A percentile compares a stretch with the other conserved stretches of the same genome.
Conservation (phyloP, 1,284 basidiomycete species). For the Rugosomyces carneus region DNA sequence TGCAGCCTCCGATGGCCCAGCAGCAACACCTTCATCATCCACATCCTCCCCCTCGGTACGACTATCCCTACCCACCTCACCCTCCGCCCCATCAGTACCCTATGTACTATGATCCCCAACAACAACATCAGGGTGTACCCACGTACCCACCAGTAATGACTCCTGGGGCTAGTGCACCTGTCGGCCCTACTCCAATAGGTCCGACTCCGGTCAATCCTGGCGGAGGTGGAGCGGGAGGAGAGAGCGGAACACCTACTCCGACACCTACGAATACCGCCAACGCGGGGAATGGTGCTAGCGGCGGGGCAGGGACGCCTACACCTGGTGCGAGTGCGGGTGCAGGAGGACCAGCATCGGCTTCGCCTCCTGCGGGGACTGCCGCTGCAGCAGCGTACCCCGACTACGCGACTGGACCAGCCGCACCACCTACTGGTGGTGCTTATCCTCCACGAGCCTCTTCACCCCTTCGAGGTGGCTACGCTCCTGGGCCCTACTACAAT, state of each 20-base stretch:
- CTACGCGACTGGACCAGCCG: background rate
- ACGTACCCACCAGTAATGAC: background rate
- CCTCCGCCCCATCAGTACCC: slow-evolving; percentile 13
- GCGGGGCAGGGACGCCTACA: background rate
- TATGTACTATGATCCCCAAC: background rate
- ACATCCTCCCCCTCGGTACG: slow-evolving; percentile 11
- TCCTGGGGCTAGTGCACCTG: background rate
- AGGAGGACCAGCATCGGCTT: background rate
- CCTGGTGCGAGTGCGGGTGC: background rate
- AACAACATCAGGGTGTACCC: background rate
- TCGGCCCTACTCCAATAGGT: background rate
- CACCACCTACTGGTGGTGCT: background rate
- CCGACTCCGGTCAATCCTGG: background rate
- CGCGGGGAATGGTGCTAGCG: background rate
- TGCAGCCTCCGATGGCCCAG: background rate
- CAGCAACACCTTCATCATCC: slow-evolving; percentile 14
- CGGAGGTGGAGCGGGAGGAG: background rate
- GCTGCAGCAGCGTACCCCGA: slow-evolving; percentile 1
- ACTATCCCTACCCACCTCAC: slow-evolving; percentile 5
- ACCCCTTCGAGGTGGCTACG: slow-evolving; percentile 2
- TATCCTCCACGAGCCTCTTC: background rate
- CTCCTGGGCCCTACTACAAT: slow-evolving; percentile 4
- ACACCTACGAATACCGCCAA: background rate
- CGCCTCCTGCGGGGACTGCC: slow-evolving; percentile 3
- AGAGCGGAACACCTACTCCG: slow-evolving; percentile 5